Percentiles rank a stretch among this genome's conserved stretches.
Conservation (phyloP, 2,329 filamentous ascomycete genomes). For the Fusarium odoratissimum region DNA sequence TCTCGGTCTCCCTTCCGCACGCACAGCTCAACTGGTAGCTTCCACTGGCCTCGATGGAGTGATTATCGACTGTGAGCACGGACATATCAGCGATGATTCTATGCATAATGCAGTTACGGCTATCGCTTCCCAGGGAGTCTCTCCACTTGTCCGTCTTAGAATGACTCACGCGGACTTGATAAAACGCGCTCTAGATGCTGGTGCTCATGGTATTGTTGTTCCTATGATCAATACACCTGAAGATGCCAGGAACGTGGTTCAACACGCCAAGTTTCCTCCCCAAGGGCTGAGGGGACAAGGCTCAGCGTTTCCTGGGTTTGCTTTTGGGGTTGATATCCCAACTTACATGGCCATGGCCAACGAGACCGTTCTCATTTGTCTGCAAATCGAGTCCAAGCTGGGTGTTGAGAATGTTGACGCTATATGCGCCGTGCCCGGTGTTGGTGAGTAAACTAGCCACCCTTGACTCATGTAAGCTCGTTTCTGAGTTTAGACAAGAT, state of each 20-base stretch:
- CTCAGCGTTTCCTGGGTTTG: not conserved
- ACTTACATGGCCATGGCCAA: not conserved
- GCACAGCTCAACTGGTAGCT: not conserved
- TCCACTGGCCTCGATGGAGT: not conserved
- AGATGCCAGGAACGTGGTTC: not conserved
- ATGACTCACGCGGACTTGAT: not conserved
- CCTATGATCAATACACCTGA: not conserved
- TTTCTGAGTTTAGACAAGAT: not conserved
- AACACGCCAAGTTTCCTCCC: not conserved
- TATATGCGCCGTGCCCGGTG: not conserved
- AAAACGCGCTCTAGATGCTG: not conserved
- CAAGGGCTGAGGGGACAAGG: not conserved
- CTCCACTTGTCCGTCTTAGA: not conserved
- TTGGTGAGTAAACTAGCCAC: not conserved
- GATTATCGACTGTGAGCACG: conserved; percentile 40
- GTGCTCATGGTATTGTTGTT: not conserved
- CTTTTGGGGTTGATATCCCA: not conserved
- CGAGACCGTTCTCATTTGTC: not conserved
- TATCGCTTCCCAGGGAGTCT: conserved; percentile 9
- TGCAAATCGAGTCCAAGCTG: not conserved
- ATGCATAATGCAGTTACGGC: conserved; percentile 20
- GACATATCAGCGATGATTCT: conserved; percentile 11
- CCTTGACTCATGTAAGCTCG: not conserved
- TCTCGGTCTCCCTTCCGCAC: not conserved
- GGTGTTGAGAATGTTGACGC: not conserved